phyloP scores from a whole-genome alignment of 352 stramenopile genomes.

The Saprolegnia parasitica region DNA sequence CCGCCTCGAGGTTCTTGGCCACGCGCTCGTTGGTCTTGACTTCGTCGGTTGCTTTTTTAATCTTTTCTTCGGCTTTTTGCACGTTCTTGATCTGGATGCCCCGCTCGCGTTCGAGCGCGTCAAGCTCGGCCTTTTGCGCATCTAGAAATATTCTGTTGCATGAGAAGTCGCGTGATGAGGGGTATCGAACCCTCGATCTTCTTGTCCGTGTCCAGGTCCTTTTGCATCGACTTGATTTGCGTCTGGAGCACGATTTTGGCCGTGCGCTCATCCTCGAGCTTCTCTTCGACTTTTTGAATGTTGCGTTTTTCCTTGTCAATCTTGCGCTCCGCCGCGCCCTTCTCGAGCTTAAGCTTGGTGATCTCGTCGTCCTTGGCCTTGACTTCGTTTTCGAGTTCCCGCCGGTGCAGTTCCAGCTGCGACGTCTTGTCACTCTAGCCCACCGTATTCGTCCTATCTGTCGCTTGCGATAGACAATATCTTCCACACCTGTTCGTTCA shows the following conservation, averaged over 20 bases:
- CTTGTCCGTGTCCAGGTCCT: slow-evolving; percentile 75
- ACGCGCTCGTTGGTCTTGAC: slow-evolving; percentile 91
- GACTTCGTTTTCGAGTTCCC: slow-evolving; percentile 78
- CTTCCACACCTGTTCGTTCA: slow-evolving; percentile 79
- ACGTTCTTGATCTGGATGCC: slow-evolving; percentile 77
- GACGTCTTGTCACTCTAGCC: slow-evolving; percentile 66
- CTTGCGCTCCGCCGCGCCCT: slow-evolving; percentile 86
- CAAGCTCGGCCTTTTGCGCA: slow-evolving; percentile 64
- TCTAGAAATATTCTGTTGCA: slow-evolving; percentile 30
- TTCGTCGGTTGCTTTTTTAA: slow-evolving; percentile 83
- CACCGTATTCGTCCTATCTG: neutral
- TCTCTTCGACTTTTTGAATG: slow-evolving; percentile 85
- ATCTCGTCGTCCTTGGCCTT: slow-evolving; percentile 83
- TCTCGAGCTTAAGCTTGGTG: slow-evolving; percentile 81
- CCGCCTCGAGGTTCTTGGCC: slow-evolving; percentile 78
- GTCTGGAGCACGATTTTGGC: slow-evolving; percentile 75
- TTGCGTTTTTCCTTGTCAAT: slow-evolving; percentile 84
- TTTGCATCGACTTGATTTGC: slow-evolving; percentile 78
- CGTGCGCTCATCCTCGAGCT: slow-evolving; percentile 87
- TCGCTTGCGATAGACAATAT: no score
- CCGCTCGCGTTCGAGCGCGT: slow-evolving; percentile 85
- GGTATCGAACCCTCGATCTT: slow-evolving; percentile 40
- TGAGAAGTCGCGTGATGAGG: neutral
- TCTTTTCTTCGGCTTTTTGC: slow-evolving; percentile 77
- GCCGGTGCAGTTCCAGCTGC: slow-evolving; percentile 73